These are phyloP conservation scores for Annulohypoxylon nitens DNA, from an alignment of 495 filamentous ascomycete species.

Conservation along the genomic window DNA sequence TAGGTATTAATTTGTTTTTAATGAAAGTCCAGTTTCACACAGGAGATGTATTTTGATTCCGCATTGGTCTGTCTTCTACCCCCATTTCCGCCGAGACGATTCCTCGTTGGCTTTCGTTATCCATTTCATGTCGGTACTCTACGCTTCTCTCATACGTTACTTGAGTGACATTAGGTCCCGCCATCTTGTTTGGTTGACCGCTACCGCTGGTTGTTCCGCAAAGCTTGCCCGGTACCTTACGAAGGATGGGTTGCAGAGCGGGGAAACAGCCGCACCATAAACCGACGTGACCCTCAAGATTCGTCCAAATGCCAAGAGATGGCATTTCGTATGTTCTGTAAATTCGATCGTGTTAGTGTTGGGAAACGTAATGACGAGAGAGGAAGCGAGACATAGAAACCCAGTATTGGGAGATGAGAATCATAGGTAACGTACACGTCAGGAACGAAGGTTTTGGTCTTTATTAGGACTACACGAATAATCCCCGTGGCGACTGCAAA, in stretches of 20 bases:
- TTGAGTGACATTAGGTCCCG: background rate
- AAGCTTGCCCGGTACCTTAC: slow-evolving; percentile 40
- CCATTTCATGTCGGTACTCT: slow-evolving; percentile 7
- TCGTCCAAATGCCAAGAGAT: slow-evolving; percentile 51
- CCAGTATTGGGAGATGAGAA: background rate
- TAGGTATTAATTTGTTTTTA: background rate
- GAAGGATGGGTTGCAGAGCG: slow-evolving; percentile 50
- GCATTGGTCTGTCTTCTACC: background rate
- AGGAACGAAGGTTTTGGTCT: slow-evolving; percentile 21
- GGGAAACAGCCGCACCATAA: slow-evolving; percentile 55
- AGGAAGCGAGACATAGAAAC: background rate
- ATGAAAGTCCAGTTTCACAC: background rate
- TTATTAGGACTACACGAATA: slow-evolving; percentile 43
- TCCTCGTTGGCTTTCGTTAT: slow-evolving; percentile 40
- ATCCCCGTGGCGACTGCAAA: slow-evolving; percentile 50
- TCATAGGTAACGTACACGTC: slow-evolving; percentile 37
- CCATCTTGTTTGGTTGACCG: background rate
- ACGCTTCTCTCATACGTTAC: slow-evolving; percentile 12
- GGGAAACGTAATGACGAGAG: background rate
- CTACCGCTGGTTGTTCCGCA: slow-evolving; percentile 20
- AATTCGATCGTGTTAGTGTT: background rate
- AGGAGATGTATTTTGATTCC: slow-evolving; percentile 19
- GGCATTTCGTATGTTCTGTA: slow-evolving; percentile 46
- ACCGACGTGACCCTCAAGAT: slow-evolving; percentile 53
- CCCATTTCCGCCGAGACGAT: slow-evolving; percentile 32